Base-by-base conservation (phyloP, 2,329 filamentous ascomycete genomes). In the Tothia fuscella region DNA sequence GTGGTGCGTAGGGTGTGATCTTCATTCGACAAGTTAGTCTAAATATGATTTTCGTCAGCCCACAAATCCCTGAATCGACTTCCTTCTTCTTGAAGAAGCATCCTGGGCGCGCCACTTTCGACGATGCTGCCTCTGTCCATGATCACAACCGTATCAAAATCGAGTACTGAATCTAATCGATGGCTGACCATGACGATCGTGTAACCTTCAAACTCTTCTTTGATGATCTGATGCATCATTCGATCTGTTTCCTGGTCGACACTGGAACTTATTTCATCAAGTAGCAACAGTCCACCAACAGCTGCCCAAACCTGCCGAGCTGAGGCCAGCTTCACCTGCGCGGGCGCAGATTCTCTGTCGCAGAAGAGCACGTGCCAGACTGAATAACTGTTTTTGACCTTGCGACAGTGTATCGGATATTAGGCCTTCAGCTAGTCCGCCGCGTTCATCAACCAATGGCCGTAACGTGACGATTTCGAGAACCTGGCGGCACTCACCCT, bases 101-200 rank as follows among this genome's bases (percentile, higher is more conserved):
- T 16, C 22, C 5, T 17, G 10, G 35, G 35, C 35, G 16, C 17
- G 2, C 35, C 35, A 19, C 25, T 25, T 17, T 51, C 50, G 4
- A 46, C 40, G 6, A 52, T 5, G 9, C 22, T n/a, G 9, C 50
- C 50, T 7, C 39, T 16, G 5, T 45, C 50, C 47, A 54, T 46
- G 3, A 54, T 49, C 17, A 50, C 41, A 9, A 55, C 47, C 7
- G 32, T 42, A 34, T 55, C 52, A 44, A 50, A 53, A 30, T 51
- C 49, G 44, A 49, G 44, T 16, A 53, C 47, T 29, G 43, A 48
- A 13, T 77, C 72, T 5, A 78, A 56, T 1, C 76, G 65, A 64
- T 81, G 77, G 14, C 76, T 76, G 56, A 81, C 76, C 0, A 72
- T 77, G 44, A 81, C 69, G 13, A 81, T 75, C 0, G 77, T 81